Evolutionary conservation across 208 protist species (phyloP), one percentile per base, ranked within the genome.

Genomic region (Acanthamoeba culbertsoni): DNA sequence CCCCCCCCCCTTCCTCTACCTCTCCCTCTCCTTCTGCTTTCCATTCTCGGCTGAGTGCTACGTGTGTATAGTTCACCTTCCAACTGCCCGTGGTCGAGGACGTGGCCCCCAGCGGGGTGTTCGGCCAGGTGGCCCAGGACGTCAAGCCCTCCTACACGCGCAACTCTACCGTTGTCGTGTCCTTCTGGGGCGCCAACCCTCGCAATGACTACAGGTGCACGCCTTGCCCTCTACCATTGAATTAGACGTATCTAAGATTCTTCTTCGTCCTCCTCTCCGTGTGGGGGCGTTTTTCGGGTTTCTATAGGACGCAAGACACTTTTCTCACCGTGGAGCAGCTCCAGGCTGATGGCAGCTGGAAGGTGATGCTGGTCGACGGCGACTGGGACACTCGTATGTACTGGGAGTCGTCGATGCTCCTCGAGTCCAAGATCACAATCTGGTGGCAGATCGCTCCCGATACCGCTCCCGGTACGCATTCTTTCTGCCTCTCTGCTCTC

Each of bases 121-220:
- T 96, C 73, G 95, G 95, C 43, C 43, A 59, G 0, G 46, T 96
- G 37, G 86, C 91, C 23, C 28, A 31, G 18, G 86, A 96, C n/a
- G 91, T 62, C 20, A 16, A 73, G 16, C 18, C 91, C 6, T 48
- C 63, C 4, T 96, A 96, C 57, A 31, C 42, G 2, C 10, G 48
- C 55, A 57, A 68, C 57, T 53, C 65, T 1, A 93, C 48, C 28
- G 93, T 93, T 57, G 75, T 53, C 2, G 94, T 93, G n/a, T 53
- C 84, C 53, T 96, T 96, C 62, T 95, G 94, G 62, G 93, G 93
- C 65, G 95, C 86, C 37, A 95, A 95, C 93, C 93, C 89, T 7
- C 93, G 95, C 92, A 96, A 95, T 40, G 89, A 96, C 93, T 92
- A 46, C 77, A 84, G 73, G 73, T 84, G 37, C 43, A 45, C 42